Evolutionary conservation across 306 rosid genomes (phyloP), one percentile per base, ranked within the genome.

Genomic region (Pterocarpus macrocarpus): DNA sequence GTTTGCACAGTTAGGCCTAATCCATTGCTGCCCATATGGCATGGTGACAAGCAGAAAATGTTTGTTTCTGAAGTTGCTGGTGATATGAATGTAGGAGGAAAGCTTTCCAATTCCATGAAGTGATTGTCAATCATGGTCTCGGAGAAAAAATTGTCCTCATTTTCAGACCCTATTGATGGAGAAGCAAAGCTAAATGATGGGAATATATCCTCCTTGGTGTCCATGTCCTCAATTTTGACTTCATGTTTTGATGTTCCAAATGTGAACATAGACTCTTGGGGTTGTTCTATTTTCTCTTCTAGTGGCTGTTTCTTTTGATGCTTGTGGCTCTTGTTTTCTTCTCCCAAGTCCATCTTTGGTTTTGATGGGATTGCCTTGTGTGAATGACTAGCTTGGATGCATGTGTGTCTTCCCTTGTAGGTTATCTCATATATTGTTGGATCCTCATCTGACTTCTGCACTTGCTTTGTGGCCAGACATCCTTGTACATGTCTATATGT

Each of bases 381-480:
- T 16, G 17, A 22, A 68, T 73, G 83, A 64, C 66, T 63, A 78
- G 75, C 64, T 79, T 86, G 89, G 38, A 79, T 79, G 86, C 98
- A 94, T 11, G 97, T 91, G 75, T 94, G 98, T 30, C 55, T 79
- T 53, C 94, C 97, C 78, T 16, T 83, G 69, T 91, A 94, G 62
- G 90, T 89, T 68, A 92, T 81, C 50, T 89, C 85, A 8, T 28
- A 43, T 36, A 85, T 16, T 35, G 80, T 71, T 81, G 91, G 79
- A 63, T 92, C 95, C 30, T 78, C 62, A 73, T 94, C 95, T 67
- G 91, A 90, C 69, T 68, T 94, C 43, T 94, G 98, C 66, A 94
- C 97, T 85, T 89, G 97, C 70, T 92, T 94, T 63, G 95, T 92
- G n/a, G 98, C 98, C 33, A 78, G 75, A 82, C 98, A 94, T 1